These are phyloP conservation scores for Populus ilicifolia DNA, from an alignment of 345 rosid genomes.

Conservation along the genomic window DNA sequence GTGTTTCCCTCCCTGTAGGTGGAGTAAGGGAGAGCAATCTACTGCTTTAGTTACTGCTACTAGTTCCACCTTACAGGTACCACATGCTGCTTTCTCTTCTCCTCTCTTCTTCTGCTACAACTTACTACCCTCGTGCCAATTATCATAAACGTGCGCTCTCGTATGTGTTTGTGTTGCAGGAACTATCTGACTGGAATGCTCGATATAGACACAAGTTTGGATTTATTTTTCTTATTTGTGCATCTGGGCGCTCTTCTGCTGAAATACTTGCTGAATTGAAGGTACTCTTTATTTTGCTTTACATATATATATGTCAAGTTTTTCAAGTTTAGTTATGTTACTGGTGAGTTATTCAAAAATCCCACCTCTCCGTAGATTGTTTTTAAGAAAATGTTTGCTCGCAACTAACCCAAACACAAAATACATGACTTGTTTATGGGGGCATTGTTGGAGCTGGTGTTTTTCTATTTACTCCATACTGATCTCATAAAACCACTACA, in stretches of 20 bases:
- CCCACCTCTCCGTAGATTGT: no score
- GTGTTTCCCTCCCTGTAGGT: constrained; percentile 22
- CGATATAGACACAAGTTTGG: constrained; percentile 65
- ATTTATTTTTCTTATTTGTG: constrained; percentile 69
- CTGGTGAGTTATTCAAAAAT: no score
- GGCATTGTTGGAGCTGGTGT: background rate
- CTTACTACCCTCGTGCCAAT: background rate
- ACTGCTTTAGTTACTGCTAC: constrained; percentile 80
- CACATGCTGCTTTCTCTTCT: background rate
- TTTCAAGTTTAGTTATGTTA: no score
- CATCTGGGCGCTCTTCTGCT: constrained; percentile 65
- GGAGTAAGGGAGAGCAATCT: constrained; percentile 83
- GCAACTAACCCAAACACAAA: no score
- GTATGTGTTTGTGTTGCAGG: constrained; percentile 30
- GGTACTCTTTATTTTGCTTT: constrained; percentile 33
- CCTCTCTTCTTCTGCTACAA: background rate
- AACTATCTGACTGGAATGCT: constrained; percentile 70
- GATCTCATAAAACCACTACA: background rate
- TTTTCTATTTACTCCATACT: background rate
- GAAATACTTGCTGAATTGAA: constrained; percentile 76
- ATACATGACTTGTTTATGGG: background rate
- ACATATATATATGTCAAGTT: no score
- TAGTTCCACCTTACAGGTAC: constrained; percentile 57
- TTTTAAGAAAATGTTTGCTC: no score
- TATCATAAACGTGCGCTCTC: no score